phyloP scores from a whole-genome alignment of 371 early-diverging fungal genomes.

The Rhizomucor pusillus region DNA sequence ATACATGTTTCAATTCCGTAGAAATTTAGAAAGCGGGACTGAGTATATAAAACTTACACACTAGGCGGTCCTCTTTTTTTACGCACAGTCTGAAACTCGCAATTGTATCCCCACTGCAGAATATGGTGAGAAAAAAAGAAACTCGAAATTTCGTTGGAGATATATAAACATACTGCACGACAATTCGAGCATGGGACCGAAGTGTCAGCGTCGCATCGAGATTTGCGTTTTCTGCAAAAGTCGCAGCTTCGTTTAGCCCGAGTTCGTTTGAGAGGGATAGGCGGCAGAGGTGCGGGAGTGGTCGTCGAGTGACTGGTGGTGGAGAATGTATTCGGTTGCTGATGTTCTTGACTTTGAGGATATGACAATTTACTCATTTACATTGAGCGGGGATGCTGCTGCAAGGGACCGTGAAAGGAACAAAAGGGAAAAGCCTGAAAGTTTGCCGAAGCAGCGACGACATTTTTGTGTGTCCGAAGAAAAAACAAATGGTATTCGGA shows the following conservation, averaged over 20 bases:
- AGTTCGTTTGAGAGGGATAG: conserved; percentile 37
- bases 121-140: neutral
- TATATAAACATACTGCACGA: conserved; percentile 34
- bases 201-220: conserved; percentile 51
- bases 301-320: conserved; percentile 4
- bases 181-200: conserved; percentile 50
- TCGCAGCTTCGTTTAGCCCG: conserved; percentile 55
- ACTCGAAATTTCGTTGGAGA: neutral
- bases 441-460: too few relatives aligned
- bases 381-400: neutral
- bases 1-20: neutral
- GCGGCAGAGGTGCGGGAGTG: neutral
- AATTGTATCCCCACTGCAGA: conserved; percentile 45
- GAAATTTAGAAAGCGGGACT: neutral
- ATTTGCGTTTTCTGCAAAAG: conserved; percentile 50
- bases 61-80: conserved; percentile 53
- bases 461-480: neutral
- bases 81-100: conserved; percentile 44
- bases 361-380: conserved; percentile 16
- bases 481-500: neutral
- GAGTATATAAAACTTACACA: conserved; percentile 26
- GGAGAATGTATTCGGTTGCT: neutral
- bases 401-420: conserved; percentile 3
- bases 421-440: conserved; percentile 13
- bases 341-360: conserved; percentile 8